Evolutionary conservation across 352 stramenopile genomes (phyloP), one percentile per base, ranked within the genome.

Genomic region (Phytophthora sp.): DNA sequence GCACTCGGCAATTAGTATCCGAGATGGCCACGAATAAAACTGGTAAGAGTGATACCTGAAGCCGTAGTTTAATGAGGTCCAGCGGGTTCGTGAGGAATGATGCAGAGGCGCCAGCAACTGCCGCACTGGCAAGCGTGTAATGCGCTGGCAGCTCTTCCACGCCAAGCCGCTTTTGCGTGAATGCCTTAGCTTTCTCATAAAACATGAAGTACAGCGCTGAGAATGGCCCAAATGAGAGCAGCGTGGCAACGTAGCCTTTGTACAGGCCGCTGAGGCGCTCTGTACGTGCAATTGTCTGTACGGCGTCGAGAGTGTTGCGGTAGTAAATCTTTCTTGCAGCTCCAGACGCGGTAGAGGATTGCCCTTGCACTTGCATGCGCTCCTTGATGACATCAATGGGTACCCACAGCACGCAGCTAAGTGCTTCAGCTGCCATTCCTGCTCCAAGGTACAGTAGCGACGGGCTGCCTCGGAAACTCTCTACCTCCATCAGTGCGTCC

Each of bases 371-470:
- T 86, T 99, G 97, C 81, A 99, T 91, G 54, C 97, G 87, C 76
- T 99, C 97, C 67, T 99, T 99, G 28, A 99, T 88, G 30, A 99
- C 97, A 66, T 99, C 97, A 26, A 99, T 96, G n/a, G 97, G 97
- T n/a, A 99, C 96, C 81, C 97, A 99, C 17, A 99, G 76, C 27
- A 99, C 84, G 65, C 97, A 99, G 54, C 94, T 92, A 15, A 92
- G 27, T 13, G 84, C 79, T 54, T 95, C 86, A 2, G 86, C 86
- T 6, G 87, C 32, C 75, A 95, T 91, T 7, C 86, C 86, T 0
- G 81, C 76, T 0, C 82, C 72, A n/a, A 95, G 66, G 35, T 90
- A 92, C 41, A 89, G 54, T 37, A 95, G 54, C 54, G 86, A 89
- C 38, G 81, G 77, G 26, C 62, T 77, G 3, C 64, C 45, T 18